A percentile compares a stretch with the other conserved stretches of the same genome.
Conservation (phyloP, 1,139 yeast species). For the Candida tropicalis region DNA sequence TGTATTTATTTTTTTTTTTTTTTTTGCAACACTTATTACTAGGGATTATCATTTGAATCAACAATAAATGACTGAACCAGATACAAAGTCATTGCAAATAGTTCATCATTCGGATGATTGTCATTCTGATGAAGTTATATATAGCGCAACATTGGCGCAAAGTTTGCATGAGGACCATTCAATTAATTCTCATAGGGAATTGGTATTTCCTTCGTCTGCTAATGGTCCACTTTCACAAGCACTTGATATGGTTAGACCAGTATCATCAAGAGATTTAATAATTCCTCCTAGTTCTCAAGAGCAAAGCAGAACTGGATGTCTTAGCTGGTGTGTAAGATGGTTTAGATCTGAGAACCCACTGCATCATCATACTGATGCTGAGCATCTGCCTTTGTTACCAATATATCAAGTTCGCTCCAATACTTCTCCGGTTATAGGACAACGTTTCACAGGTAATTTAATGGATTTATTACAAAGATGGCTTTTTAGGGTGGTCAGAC, state of each 20-base stretch:
- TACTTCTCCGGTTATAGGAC: not conserved
- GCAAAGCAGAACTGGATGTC: not conserved
- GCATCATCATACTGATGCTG: not conserved
- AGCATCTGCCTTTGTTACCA: conserved; percentile 7
- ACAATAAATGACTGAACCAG: conserved; percentile 1
- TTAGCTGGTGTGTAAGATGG: conserved; percentile 3
- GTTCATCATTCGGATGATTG: conserved; percentile 1
- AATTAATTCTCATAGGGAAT: conserved; percentile 3
- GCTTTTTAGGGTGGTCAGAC: conserved; percentile 12
- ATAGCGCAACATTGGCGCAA: conserved; percentile 3
- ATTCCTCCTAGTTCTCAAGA: not conserved
- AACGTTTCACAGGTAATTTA: not conserved
- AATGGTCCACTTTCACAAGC: conserved; percentile 3
- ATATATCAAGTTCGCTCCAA: conserved; percentile 6
- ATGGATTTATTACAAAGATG: conserved; percentile 11
- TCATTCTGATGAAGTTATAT: not conserved
- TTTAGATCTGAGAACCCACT: not conserved
- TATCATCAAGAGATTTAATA: not conserved
- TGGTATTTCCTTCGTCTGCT: conserved; percentile 6
- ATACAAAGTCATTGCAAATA: not conserved
- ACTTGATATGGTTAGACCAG: conserved; percentile 3
- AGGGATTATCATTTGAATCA: too few species aligned
- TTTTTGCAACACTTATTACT: conserved; percentile 6
- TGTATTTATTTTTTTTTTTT: conserved; percentile 1
- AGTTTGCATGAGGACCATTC: conserved; percentile 4